Base-by-base conservation (phyloP, 106 monocot species). In the Xerophyta viscosa region DNA sequence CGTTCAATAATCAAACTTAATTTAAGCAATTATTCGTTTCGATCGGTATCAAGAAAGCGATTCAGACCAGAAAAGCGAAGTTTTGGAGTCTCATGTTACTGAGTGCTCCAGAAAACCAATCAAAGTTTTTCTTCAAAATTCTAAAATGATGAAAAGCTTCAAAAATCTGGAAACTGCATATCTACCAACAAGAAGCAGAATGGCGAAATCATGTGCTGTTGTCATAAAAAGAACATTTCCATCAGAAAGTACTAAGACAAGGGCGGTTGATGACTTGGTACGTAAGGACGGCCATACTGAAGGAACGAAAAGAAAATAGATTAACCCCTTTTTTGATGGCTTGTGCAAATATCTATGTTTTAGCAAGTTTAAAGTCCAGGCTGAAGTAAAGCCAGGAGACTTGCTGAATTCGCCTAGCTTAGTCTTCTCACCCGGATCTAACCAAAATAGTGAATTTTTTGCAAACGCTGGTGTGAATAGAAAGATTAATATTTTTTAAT, bases 401-500 rank as follows among this genome's bases (percentile, higher is more conserved):
- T 23, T 96, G 25, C 50, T 89, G 24, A 96, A 56, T 44, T 71
- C 82, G 24, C 74, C 81, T 20, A 96, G 76, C 67, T 61, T 96
- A 66, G 81, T 96, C 3, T 96, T 88, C 58, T 89, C 88, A 4
- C 11, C 89, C 41, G 85, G 74, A 21, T 96, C 89, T 42, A 85
- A 96, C 52, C 71, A 89, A 6, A 89, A 96, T 46, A 79, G 71
- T 37, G 85, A 96, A 22, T 71, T 89, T 42, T 82, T 96, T 61
- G 96, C 96, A 39, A 82, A 81, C 45, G 89, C 89, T 18, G 96
- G 96, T 60, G 85, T 96, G 44, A 96, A 89, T 62, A 75, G 57
- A 50, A 96, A 89, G 50, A 89, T 96, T 7, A 88, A 96, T 65
- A 58, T 96, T 33, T 96, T 96, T 63, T 88, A 96, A 52, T 89